Evolutionary conservation across 2,329 filamentous ascomycete species (phyloP).

Genomic region (Cercospora sesami): DNA sequence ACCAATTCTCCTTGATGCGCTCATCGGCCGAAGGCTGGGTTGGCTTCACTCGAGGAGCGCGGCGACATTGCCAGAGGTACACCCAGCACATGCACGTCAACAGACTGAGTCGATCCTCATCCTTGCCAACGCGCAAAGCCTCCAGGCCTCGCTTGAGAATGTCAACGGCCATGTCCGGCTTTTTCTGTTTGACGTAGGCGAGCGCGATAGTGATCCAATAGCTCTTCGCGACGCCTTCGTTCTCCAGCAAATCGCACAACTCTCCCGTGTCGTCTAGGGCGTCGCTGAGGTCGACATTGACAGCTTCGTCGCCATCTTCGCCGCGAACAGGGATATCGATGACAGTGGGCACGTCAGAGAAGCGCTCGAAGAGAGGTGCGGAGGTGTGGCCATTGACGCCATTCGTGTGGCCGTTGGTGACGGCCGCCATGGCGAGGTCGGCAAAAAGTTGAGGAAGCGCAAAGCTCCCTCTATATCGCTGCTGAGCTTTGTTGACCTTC

Average conservation of each 20-base stretch:
- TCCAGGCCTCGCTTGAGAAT: slow-evolving; percentile 71
- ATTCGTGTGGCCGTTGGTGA: slow-evolving; percentile 54
- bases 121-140: slow-evolving; percentile 63
- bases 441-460: slow-evolving; percentile 10
- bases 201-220: slow-evolving; percentile 99
- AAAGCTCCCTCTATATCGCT: slow-evolving; percentile 11
- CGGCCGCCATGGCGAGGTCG: slow-evolving; percentile 50
- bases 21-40: slow-evolving; percentile 66
- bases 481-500: background rate
- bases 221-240: slow-evolving; percentile 83
- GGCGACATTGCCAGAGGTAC: slow-evolving; percentile 83
- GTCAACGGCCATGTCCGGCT: slow-evolving; percentile 78
- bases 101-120: slow-evolving; percentile 81
- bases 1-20: slow-evolving; percentile 89
- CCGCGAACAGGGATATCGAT: slow-evolving; percentile 65
- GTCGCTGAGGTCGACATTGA: slow-evolving; percentile 90
- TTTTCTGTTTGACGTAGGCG: slow-evolving; percentile 93
- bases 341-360: slow-evolving; percentile 61
- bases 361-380: slow-evolving; percentile 48
- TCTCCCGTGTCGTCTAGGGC: slow-evolving; percentile 80
- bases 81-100: slow-evolving; percentile 87
- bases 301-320: slow-evolving; percentile 66
- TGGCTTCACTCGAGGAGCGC: slow-evolving; percentile 67
- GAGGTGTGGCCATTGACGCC: slow-evolving; percentile 51
- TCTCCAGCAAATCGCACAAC: slow-evolving; percentile 93